Percentiles rank a stretch among this genome's conserved stretches.
Evolutionary conservation across 2,329 filamentous ascomycete species (phyloP).

Genomic region (Verticillium isaacii): DNA sequence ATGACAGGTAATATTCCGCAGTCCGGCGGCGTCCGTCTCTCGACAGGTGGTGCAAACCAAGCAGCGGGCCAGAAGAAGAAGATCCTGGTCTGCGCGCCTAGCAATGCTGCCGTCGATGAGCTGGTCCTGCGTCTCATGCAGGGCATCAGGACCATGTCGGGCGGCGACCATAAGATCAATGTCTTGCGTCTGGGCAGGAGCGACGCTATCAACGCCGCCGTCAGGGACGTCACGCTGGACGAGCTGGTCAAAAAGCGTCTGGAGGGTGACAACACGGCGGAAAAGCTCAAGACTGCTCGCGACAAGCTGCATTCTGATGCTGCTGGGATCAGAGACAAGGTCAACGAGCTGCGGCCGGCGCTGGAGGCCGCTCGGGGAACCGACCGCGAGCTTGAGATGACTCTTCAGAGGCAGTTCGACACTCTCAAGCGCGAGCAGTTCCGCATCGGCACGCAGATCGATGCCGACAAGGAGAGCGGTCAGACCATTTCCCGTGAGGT

Average conservation of each 20-base stretch:
- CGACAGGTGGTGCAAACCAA: constrained; percentile 26
- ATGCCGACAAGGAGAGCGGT: constrained; percentile 80
- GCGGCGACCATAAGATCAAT: constrained; percentile 70
- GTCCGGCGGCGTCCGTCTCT: constrained; percentile 28
- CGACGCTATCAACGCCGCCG: constrained; percentile 85
- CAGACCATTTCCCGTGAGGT: constrained; percentile 77
- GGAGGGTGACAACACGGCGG: constrained; percentile 53
- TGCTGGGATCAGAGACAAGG: constrained; percentile 67
- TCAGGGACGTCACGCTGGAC: constrained; percentile 89
- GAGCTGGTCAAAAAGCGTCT: constrained; percentile 79
- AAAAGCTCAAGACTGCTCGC: constrained; percentile 49
- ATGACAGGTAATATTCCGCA: constrained; percentile 55
- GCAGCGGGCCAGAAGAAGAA: constrained; percentile 70
- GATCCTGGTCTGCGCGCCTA: constrained; percentile 92
- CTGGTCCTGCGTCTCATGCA: constrained; percentile 87
- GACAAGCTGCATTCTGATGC: constrained; percentile 61
- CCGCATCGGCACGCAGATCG: constrained; percentile 73
- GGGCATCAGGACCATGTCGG: constrained; percentile 74
- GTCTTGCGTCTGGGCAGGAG: constrained; percentile 86
- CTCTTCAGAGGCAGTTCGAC: constrained; percentile 71
- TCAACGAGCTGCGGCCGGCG: constrained; percentile 66
- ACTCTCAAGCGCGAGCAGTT: constrained; percentile 71
- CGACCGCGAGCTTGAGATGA: constrained; percentile 30
- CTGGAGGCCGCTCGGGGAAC: constrained; percentile 58
- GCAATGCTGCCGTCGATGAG: constrained; percentile 96